Evolutionary conservation across 2,329 filamentous ascomycete genomes (phyloP), one percentile per base, ranked within the genome.

Genomic region (Trichophyton verrucosum): DNA sequence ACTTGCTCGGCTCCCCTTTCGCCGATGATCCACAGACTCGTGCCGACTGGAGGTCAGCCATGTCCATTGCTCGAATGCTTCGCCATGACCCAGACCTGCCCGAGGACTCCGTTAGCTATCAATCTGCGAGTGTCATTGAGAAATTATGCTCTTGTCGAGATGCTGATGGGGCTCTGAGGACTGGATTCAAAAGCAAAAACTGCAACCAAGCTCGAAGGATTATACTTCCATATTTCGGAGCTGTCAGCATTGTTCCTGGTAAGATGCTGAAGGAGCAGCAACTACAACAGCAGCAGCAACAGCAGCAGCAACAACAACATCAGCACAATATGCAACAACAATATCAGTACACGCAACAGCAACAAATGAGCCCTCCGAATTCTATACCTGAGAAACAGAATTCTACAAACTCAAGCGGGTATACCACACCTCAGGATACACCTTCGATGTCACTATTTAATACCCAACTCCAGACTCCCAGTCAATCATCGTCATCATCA

Each of bases 151-250:
- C 63, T 56, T 68, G 64, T 22, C 36, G 33, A 60, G 70, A 64
- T 65, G 57, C 63, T 22, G 61, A 58, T 55, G 42, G 15, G 5
- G 58, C 8, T n/a, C 6, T 59, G 27, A 30, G 30, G 15, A 9
- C 57, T 47, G 36, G 38, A n/a, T 61, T 30, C 22, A 53, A 30
- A 53, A 53, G 22, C 22, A 53, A 53, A 53, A 36, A 51, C 13
- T 46, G 55, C 27, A 57, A 44, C 33, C 30, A 58, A 4, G 40
- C 57, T 5, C 8, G 33, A 22, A 75, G 76, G 64, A 72, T 76
- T 17, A 72, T 73, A 3, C 73, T 79, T 22, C 76, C 77, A 1
- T 78, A 76, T 61, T 78, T 78, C 69, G 75, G 80, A 22, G 78
- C 72, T 8, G 72, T 76, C 38, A 69, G 70, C 7, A 69, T 76